Evolutionary conservation across 129 eudicot genomes (phyloP), one percentile per base, ranked within the genome.

Genomic region (Lactuca saligna): DNA sequence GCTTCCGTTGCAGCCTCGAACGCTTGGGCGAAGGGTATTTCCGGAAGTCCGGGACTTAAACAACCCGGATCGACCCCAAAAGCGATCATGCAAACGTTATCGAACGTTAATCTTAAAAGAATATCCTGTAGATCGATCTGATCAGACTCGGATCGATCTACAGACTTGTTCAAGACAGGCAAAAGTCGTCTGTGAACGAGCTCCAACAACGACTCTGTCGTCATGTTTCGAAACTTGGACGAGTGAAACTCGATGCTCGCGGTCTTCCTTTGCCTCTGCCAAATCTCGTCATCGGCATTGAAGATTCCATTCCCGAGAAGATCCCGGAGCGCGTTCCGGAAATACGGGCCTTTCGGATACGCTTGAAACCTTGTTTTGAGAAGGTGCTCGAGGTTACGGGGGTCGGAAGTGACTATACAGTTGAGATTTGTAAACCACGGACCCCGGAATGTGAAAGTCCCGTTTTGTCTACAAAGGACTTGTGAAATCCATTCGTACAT

Each of bases 1-100:
- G 97, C 97, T 66, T 93, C 97, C 0, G 99, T 93, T 3, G 99
- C 99, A 2, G 87, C 83, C 68, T 93, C 99, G 32, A 93, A 93
- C 29, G 97, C 90, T 58, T 75, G 74, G 33, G 99, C 99, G 63
- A 93, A 93, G 7, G 97, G 92, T 41, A 93, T 89, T 8, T 83
- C 83, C 0, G 99, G 99, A 20, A 89, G 82, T 16, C 93, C 95
- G 0, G 82, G 88, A 15, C 85, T 65, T 58, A 93, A 74, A 75
- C 99, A 93, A 13, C 99, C 99, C 0, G 99, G 99, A 69, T 93
- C 99, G 8, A 87, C 99, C 54, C 99, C 99, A 14, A 93, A 93
- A 29, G 99, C 99, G 4, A 93, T 87, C 92, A 93, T 93, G 72
- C 99, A 93, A 15, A 93, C 97, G 34, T 93, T 93, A 64, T 93